Percentiles rank a stretch among this genome's conserved stretches.
Evolutionary conservation across 2,329 filamentous ascomycete genomes (phyloP).

Genomic region (Penicillium sp.): DNA sequence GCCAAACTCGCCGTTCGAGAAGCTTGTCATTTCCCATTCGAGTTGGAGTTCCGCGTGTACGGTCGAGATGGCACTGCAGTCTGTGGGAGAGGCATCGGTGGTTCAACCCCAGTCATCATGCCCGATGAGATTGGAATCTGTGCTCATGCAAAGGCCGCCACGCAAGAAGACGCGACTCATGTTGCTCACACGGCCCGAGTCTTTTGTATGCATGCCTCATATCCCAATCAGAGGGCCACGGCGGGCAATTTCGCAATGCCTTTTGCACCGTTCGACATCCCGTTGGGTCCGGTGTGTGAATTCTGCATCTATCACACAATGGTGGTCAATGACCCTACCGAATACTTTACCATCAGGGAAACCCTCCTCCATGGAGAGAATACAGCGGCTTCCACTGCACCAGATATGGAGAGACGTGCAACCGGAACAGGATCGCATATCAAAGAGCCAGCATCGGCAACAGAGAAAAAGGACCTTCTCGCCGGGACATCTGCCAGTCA

Average conservation of each 20-base stretch:
- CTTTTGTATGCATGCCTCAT: conserved; percentile 48
- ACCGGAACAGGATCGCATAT: no score
- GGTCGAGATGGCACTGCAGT: conserved; percentile 43
- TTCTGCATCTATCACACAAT: conserved; percentile 54
- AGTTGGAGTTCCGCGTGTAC: conserved; percentile 48
- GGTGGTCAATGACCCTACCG: conserved; percentile 40
- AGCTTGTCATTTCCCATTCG: conserved; percentile 27
- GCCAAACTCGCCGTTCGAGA: conserved; percentile 33
- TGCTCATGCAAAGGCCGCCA: conserved; percentile 47
- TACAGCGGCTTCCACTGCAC: no score
- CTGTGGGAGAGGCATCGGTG: no score
- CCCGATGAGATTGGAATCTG: conserved; percentile 47
- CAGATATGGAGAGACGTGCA: not conserved
- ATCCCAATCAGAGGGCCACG: conserved; percentile 53
- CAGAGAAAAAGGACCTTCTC: not conserved
- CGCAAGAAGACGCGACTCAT: conserved; percentile 47
- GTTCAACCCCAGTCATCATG: no score
- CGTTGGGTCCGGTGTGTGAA: conserved; percentile 40
- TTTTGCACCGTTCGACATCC: conserved; percentile 40
- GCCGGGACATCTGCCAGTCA: no score
- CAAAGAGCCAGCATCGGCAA: not conserved
- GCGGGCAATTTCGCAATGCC: conserved; percentile 52
- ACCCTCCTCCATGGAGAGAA: not conserved
- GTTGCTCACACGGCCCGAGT: conserved; percentile 45
- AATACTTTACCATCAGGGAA: no score